A percentile compares a stretch with the other conserved stretches of the same genome.
These are phyloP conservation scores for Penicillium subrubescens DNA, from an alignment of 495 filamentous ascomycete species.

Conservation along the genomic window DNA sequence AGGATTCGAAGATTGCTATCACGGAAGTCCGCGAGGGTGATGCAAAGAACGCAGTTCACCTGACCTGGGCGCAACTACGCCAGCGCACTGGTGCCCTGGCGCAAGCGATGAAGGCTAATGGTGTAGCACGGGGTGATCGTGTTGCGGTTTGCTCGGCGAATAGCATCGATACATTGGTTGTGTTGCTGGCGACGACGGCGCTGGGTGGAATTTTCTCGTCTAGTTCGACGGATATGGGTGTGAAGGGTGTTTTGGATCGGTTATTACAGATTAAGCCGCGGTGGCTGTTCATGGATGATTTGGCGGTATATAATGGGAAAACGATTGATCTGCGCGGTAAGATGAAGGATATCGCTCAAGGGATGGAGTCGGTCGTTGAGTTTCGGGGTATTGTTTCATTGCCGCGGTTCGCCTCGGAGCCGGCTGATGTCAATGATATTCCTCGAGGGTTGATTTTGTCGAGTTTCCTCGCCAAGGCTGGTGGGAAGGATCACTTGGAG, in stretches of 20 bases:
- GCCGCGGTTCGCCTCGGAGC: conserved; percentile 58
- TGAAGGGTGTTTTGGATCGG: conserved; percentile 73
- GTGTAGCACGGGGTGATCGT: conserved; percentile 69
- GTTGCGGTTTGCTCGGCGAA: conserved; percentile 72
- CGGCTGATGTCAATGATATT: conserved; percentile 59
- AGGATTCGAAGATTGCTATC: conserved; percentile 66
- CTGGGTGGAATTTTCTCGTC: conserved; percentile 72
- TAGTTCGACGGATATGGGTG: conserved; percentile 78
- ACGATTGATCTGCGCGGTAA: conserved; percentile 69
- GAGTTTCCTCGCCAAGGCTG: conserved; percentile 51
- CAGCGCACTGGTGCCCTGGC: conserved; percentile 55
- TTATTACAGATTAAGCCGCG: conserved; percentile 70
- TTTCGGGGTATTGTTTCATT: conserved; percentile 67
- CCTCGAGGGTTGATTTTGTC: conserved; percentile 55
- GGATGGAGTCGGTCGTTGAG: conserved; percentile 58
- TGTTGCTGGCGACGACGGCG: conserved; percentile 65
- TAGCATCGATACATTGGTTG: conserved; percentile 67
- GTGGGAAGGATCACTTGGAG: conserved; percentile 39
- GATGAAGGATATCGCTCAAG: conserved; percentile 65
- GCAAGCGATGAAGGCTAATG: conserved; percentile 62
- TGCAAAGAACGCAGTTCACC: conserved; percentile 49
- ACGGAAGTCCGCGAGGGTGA: conserved; percentile 75
- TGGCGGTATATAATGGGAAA: conserved; percentile 77
- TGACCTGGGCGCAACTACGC: conserved; percentile 67
- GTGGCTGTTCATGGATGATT: conserved; percentile 78